phyloP scores from a whole-genome alignment of 1,284 basidiomycete species.

The Apiotrichum sp. region DNA sequence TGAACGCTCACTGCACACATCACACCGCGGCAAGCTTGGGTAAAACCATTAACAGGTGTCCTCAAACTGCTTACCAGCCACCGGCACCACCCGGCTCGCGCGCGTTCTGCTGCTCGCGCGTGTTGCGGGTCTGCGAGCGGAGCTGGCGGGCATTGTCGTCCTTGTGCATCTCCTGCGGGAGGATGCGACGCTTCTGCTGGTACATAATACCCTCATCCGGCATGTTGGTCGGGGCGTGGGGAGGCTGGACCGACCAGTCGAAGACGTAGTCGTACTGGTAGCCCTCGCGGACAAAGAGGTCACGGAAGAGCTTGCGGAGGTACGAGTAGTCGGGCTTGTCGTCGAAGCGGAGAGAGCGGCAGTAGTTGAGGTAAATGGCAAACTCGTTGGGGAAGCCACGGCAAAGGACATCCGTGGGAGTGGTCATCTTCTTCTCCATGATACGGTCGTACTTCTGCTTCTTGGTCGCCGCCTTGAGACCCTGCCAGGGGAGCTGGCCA shows the following conservation, averaged over 20 bases:
- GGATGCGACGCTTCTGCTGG: conserved; percentile 14
- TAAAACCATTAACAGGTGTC: not conserved
- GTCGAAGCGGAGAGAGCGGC: conserved; percentile 91
- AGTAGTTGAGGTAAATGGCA: conserved; percentile 95
- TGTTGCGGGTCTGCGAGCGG: conserved; percentile 40
- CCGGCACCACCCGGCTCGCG: not conserved
- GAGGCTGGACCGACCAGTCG: conserved; percentile 84
- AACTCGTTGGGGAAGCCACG: conserved; percentile 97
- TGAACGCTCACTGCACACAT: conserved; percentile 4
- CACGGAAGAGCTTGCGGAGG: conserved; percentile 94
- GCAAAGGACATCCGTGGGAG: conserved; percentile 89
- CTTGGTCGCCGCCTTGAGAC: conserved; percentile 95
- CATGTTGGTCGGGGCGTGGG: conserved; percentile 7
- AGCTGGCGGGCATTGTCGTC: conserved; percentile 40
- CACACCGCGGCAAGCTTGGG: not conserved
- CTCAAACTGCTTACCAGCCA: conserved; percentile 18
- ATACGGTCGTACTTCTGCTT: conserved; percentile 99
- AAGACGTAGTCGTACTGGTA: conserved; percentile 98
- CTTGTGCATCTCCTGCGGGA: conserved; percentile 10
- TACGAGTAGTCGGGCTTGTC: conserved; percentile 99
- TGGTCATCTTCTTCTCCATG: conserved; percentile 99
- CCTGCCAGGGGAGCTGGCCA: conserved; percentile 94
- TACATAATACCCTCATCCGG: conserved; percentile 2
- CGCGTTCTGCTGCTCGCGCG: conserved; percentile 19
- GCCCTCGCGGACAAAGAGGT: conserved; percentile 92